A percentile compares a stretch with the other conserved stretches of the same genome.
phyloP scores from a whole-genome alignment of 768 basidiomycete genomes.

The Rhodocollybia butyracea region DNA sequence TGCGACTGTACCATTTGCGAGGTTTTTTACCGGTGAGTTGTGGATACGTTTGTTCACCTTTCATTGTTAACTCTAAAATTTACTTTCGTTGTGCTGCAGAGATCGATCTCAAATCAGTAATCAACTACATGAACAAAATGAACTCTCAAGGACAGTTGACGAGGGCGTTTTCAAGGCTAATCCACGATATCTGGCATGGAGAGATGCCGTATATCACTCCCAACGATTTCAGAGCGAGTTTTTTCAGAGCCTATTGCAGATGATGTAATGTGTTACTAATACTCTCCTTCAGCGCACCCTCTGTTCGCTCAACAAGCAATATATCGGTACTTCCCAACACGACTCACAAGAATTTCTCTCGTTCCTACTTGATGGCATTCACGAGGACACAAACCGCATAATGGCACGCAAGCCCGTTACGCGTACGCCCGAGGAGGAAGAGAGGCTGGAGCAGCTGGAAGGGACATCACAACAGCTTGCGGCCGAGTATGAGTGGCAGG shows the following conservation, averaged over 20 bases:
- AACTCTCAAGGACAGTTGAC: constrained; percentile 87
- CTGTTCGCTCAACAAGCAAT: constrained; percentile 61
- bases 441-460: constrained; percentile 81
- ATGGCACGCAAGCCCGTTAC: constrained; percentile 65
- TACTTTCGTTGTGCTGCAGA: constrained; percentile 37
- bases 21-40: constrained; percentile 81
- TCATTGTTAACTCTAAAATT: background rate
- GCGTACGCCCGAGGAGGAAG: constrained; percentile 77
- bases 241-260: constrained; percentile 22
- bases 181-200: constrained; percentile 86
- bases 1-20: constrained; percentile 89
- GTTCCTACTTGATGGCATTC: constrained; percentile 89
- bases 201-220: constrained; percentile 83
- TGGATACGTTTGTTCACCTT: constrained; percentile 1
- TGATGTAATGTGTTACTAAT: background rate
- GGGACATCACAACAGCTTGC: constrained; percentile 88
- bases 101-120: constrained; percentile 74
- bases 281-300: constrained; percentile 32
- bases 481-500: constrained; percentile 89
- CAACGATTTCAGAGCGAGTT: constrained; percentile 70
- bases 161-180: constrained; percentile 74
- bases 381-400: constrained; percentile 85
- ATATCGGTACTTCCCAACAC: constrained; percentile 87
- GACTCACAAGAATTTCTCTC: constrained; percentile 97
- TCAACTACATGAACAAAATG: constrained; percentile 83